A percentile compares a stretch with the other conserved stretches of the same genome.
These are phyloP conservation scores for Zea luxurians DNA, from an alignment of 176 grass and related monocot species.

Conservation along the genomic window DNA sequence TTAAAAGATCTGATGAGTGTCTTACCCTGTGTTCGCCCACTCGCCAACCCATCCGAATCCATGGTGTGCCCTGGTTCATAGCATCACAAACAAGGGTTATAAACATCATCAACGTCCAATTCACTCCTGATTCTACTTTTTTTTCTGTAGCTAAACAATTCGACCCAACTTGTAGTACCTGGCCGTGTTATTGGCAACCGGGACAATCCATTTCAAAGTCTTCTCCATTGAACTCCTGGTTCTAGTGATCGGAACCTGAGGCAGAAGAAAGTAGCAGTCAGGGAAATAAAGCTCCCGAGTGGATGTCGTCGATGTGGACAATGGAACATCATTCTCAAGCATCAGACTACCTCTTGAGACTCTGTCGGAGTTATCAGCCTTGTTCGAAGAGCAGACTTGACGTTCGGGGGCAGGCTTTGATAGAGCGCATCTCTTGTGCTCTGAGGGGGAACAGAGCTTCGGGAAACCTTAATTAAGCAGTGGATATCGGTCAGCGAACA, in stretches of 20 bases:
- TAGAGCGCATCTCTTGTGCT: slow-evolving; percentile 72
- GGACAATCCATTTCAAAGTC: slow-evolving; percentile 76
- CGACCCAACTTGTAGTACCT: slow-evolving; percentile 42
- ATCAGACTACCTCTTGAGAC: slow-evolving; percentile 57
- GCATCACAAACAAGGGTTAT: slow-evolving; percentile 27
- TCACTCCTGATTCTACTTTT: neutral
- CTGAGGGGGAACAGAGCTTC: slow-evolving; percentile 62
- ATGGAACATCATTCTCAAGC: neutral
- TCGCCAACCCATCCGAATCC: slow-evolving; percentile 69
- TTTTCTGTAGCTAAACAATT: neutral
- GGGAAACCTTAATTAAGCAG: slow-evolving; percentile 51
- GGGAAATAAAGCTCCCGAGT: neutral
- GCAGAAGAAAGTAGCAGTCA: neutral
- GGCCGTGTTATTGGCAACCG: slow-evolving; percentile 69
- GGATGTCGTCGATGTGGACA: neutral
- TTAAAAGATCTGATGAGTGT: neutral
- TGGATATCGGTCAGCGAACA: slow-evolving; percentile 21
- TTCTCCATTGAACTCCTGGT: slow-evolving; percentile 75
- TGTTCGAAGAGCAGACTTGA: slow-evolving; percentile 63
- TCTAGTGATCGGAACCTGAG: slow-evolving; percentile 53
- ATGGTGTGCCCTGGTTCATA: slow-evolving; percentile 48
- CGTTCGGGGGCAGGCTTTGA: slow-evolving; percentile 62
- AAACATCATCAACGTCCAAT: neutral
- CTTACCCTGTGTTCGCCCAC: slow-evolving; percentile 63
- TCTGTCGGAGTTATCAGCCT: slow-evolving; percentile 43